Evolutionary conservation across 1,284 basidiomycete species (phyloP), one percentile per base, ranked within the genome.

Genomic region (Heimioporus retisporus): DNA sequence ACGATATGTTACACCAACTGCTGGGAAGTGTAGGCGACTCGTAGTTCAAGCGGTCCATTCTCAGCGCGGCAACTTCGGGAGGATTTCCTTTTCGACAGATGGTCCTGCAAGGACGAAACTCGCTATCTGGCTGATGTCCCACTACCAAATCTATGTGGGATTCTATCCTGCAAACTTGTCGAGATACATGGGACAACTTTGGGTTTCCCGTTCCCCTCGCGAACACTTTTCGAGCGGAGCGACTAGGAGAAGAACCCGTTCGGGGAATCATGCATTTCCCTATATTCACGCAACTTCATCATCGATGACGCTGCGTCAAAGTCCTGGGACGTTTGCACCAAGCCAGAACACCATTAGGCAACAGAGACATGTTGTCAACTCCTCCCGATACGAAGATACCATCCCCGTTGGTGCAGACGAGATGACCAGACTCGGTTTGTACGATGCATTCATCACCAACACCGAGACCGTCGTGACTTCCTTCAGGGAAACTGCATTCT

Each of bases 21-120:
- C 66, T 6, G 74, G 75, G 40, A 74, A 8, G 55, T 78, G 74
- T 40, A 76, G 23, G 57, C 65, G 25, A 21, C 75, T 77, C 21
- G 0, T 44, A 21, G 63, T 78, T 25, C 75, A 78, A 55, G 69
- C 70, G 21, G 64, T 75, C 35, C 62, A 63, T 51, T 72, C 73
- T 15, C n/a, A n/a, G 4, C 2, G 0, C 25, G 11, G 10, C 21
- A n/a, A 25, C n/a, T 6, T 18, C 1, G 31, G 35, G 8, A n/a
- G 67, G 31, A 5, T 58, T 11, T 2, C 3, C 0, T 19, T 78
- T 16, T 55, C 46, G 28, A 54, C 4, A 21, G 54, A 59, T 13
- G 19, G 31, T 14, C 48, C 59, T 4, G 55, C 56, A 46, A n/a
- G 55, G 31, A 66, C 56, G 19, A 67, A 66, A 54, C 73, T 78